Conservation (phyloP, 2,329 filamentous ascomycete genomes). For the Magnaporthales sp. region DNA sequence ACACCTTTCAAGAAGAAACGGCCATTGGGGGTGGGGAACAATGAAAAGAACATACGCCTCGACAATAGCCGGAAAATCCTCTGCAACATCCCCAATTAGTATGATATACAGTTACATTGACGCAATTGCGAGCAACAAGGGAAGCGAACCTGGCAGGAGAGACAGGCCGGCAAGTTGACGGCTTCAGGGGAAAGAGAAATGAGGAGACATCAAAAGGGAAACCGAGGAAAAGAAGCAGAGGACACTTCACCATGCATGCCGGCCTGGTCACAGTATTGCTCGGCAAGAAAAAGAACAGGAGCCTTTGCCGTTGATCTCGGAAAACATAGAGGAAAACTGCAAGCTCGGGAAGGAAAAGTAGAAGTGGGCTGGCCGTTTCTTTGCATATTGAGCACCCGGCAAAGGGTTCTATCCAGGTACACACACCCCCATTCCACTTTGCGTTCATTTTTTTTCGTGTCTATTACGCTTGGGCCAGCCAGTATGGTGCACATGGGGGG, state of each 20-base stretch:
- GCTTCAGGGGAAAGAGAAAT: no score
- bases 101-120: not conserved
- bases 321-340: not conserved
- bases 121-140: not conserved
- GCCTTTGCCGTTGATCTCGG: not conserved
- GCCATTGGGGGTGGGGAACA: not conserved
- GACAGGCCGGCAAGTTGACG: not conserved
- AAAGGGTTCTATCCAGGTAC: not conserved
- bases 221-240: not conserved
- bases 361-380: not conserved
- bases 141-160: not conserved
- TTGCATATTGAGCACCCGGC: not conserved
- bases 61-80: not conserved
- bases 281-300: not conserved
- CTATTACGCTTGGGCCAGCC: not conserved
- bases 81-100: not conserved
- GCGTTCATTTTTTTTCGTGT: not conserved
- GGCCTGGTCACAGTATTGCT: not conserved
- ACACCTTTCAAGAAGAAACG: not conserved
- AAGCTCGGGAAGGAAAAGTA: not conserved
- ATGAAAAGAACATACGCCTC: not conserved
- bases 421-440: not conserved
- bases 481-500: not conserved
- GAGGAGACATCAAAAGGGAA: not conserved
- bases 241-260: conserved; percentile 6